Base-by-base conservation (phyloP, 805 yeast species). In the Ogataea salicorniae region DNA sequence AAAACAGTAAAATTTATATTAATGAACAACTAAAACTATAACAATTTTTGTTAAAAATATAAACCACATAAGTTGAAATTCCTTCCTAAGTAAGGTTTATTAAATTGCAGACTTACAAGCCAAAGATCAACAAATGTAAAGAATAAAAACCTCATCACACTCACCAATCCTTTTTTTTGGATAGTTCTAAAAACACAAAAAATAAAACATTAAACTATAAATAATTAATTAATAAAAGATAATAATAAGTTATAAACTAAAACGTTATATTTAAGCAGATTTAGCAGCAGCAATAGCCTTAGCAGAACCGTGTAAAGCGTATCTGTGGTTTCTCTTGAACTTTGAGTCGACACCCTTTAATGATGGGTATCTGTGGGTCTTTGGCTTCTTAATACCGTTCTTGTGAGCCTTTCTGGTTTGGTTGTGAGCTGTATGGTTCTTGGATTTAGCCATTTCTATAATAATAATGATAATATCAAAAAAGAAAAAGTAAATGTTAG, bases 351-450 rank as follows among this genome's bases (percentile, higher is more conserved):
- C 97, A 83, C 96, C 96, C 80, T 88, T 92, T 77, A 89, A 82
- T 62, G 98, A 91, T 65, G 97, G 96, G 84, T 92, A 90, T 82
- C 88, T 91, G 95, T 83, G 78, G 72, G 96, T 85, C 84, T 82
- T 87, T 68, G 97, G 97, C 91, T 92, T 94, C 87, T 92, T 92
- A 82, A 94, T 92, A 81, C 99, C 99, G 87, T 94, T 94, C 75
- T 85, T 91, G 97, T 94, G 99, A 71, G 98, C 98, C 95, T 94
- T 94, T 75, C 78, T 87, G 90, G 86, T 87, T 80, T 92, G 98
- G 95, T 94, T 94, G 80, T 94, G 99, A 79, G 90, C 91, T 79
- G 99, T 94, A 77, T 94, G 98, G 81, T 94, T 94, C 97, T 94
- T 94, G 65, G 98, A 92, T 82, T 94, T 94, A 77, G 99, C 75